phyloP scores from a whole-genome alignment of 2,329 filamentous ascomycete species.

The Arthrobotrys sphaeroides region DNA sequence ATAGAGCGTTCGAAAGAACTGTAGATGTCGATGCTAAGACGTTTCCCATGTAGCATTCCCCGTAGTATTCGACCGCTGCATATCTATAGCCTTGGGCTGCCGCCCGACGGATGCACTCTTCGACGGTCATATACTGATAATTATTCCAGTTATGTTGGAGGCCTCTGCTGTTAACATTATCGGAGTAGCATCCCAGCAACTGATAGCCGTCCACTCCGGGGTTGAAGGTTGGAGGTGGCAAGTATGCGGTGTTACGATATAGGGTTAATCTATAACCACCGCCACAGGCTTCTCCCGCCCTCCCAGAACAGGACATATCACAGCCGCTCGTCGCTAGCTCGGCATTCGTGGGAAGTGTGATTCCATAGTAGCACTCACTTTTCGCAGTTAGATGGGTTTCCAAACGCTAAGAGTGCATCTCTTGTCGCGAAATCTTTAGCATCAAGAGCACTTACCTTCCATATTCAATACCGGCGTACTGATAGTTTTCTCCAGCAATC shows the following conservation, averaged over 20 bases:
- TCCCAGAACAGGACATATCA: neutral
- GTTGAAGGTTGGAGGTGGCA: neutral
- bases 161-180: neutral
- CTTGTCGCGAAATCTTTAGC: neutral
- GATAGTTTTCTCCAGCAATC: neutral
- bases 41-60: neutral
- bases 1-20: neutral
- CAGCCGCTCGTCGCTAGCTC: neutral
- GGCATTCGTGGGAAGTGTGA: neutral
- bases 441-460: neutral
- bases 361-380: constrained; percentile 10
- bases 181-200: neutral
- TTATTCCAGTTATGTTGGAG: neutral
- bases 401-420: neutral
- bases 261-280: constrained; percentile 10
- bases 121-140: constrained; percentile 5
- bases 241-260: neutral
- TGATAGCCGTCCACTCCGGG: neutral
- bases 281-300: neutral
- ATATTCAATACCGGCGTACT: neutral
- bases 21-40: neutral
- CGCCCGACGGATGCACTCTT: neutral
- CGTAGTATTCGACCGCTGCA: constrained; percentile 8
- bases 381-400: neutral
- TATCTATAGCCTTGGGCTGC: neutral